A percentile compares a stretch with the other conserved stretches of the same genome.
phyloP scores from a whole-genome alignment of 257 asterid species.

The Nicotiana tabacum region DNA sequence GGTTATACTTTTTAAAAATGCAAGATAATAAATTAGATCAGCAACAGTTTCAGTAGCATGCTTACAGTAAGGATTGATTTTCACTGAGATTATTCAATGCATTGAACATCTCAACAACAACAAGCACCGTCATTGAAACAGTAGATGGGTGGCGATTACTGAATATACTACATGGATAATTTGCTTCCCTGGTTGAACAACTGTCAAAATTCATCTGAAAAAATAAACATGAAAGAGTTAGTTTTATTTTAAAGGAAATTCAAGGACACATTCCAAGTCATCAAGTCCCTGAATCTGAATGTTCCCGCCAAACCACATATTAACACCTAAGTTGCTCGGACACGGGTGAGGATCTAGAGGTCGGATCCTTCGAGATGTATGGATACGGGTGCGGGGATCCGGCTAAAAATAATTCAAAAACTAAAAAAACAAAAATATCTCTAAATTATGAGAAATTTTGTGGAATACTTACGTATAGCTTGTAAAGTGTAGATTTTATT shows the following conservation, averaged over 20 bases:
- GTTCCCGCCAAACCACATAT: not conserved
- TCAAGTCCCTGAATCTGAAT: constrained; percentile 6
- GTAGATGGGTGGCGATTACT: constrained; percentile 93
- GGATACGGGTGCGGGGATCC: too few relatives aligned
- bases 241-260: constrained; percentile 6
- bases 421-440: too few relatives aligned
- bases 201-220: constrained; percentile 89
- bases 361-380: too few relatives aligned
- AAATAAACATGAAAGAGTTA: constrained; percentile 18
- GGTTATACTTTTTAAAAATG: not conserved
- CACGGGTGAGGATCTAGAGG: too few relatives aligned
- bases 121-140: constrained; percentile 95
- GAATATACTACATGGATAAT: constrained; percentile 70
- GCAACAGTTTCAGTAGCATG: constrained; percentile 14
- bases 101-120: constrained; percentile 98
- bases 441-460: too few relatives aligned
- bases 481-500: too few relatives aligned
- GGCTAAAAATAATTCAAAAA: too few relatives aligned
- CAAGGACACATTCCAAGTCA: not conserved
- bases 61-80: constrained; percentile 95
- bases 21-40: not conserved
- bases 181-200: constrained; percentile 83
- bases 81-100: constrained; percentile 98
- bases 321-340: not conserved
- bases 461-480: too few relatives aligned